phyloP scores from a whole-genome alignment of 345 rosid species.

The Reutealis trisperma region DNA sequence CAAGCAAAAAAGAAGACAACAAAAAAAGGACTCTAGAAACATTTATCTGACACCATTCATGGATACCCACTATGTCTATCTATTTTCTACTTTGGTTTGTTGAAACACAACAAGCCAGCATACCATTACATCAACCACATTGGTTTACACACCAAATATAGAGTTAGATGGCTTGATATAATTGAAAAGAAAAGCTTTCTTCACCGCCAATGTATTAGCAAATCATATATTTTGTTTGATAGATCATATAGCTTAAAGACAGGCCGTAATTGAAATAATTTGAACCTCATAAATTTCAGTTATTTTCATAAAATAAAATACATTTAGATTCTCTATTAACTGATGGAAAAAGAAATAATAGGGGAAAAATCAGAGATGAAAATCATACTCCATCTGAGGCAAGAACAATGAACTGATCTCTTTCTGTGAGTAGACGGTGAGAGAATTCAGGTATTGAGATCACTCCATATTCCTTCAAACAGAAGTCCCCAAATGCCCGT shows the following conservation, averaged over 20 bases:
- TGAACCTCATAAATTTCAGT: background rate
- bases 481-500: slow-evolving; percentile 98
- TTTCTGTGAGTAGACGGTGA: slow-evolving; percentile 75
- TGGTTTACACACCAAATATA: background rate
- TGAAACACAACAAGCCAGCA: background rate
- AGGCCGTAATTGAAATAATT: background rate
- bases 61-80: background rate
- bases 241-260: background rate
- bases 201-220: background rate
- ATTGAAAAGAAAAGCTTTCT: background rate
- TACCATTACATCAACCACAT: background rate
- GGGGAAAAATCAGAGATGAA: slow-evolving; percentile 6
- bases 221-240: background rate
- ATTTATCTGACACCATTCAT: background rate
- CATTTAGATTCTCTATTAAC: background rate
- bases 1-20: background rate
- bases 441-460: slow-evolving; percentile 93
- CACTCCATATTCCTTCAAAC: slow-evolving; percentile 98
- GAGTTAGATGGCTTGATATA: background rate
- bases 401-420: slow-evolving; percentile 91
- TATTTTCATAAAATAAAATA: background rate
- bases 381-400: slow-evolving; percentile 95
- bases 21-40: background rate
- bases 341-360: background rate
- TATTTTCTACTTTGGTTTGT: background rate